Evolutionary conservation across 75 land plant genomes (phyloP), one percentile per base, ranked within the genome.

Genomic region (Picea glauca): DNA sequence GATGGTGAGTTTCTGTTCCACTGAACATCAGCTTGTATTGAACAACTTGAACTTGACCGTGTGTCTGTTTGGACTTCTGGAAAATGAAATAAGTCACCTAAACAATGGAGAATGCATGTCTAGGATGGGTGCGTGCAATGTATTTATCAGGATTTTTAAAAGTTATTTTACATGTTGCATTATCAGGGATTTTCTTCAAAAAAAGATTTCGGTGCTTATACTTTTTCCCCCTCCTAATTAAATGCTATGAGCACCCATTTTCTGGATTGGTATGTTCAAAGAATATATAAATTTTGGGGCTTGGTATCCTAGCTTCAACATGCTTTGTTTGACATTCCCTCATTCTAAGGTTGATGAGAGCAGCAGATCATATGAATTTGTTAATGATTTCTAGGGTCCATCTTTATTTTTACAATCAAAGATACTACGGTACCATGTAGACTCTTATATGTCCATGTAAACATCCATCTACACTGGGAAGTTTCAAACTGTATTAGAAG

Each of bases 1-100:
- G 87, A 85, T 32, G 91, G 99, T 94, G 56, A 85, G 83, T 73
- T 72, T 58, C 7, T n/a, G 11, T 43, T 11, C 12, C 13, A 13
- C 14, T 59, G n/a, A 66, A 6, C 56, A n/a, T 70, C 20, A 33
- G 54, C 40, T 70, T 70, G 9, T 43, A 9, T 50, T 11, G 56
- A 50, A 50, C 56, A 50, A 50, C 11, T 50, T 50, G 11, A 50
- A 50, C 12, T 50, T 50, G 56, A 50, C 11, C 9, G 56, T 50
- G 56, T 46, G 9, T 1, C 56, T 50, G 56, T 50, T 66, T 33
- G 43, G 7, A 33, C 8, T 35, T 66, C 18, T 66, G 18, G 35
- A 66, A 17, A 66, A 15, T 17, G 18, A 35, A 66, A 4, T 15
- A 66, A 32, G 43, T 20, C 38, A 35, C 7, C 43, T 32, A 66